These are phyloP conservation scores for Sarocladium brachiariae DNA, from an alignment of 2,329 filamentous ascomycete species.

Conservation along the genomic window DNA sequence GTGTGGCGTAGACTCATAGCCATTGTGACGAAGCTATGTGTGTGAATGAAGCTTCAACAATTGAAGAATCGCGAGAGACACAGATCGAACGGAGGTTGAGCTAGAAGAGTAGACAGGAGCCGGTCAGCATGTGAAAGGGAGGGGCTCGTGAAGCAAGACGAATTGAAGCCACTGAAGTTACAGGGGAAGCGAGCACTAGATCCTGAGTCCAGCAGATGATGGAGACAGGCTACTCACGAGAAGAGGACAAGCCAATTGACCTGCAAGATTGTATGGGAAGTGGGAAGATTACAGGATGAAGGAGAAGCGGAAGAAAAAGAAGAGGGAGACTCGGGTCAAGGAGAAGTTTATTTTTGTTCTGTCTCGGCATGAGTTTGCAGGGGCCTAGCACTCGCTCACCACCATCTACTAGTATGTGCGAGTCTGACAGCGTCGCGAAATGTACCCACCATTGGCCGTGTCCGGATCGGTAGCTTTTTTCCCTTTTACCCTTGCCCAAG, in stretches of 20 bases:
- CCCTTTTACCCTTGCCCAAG: too few relatives aligned
- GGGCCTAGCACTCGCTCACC: too few relatives aligned
- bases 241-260: constrained; percentile 4
- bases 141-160: not conserved
- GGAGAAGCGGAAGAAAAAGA: not conserved
- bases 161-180: too few relatives aligned
- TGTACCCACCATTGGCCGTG: too few relatives aligned
- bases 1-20: constrained; percentile 57
- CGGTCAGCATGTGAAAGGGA: constrained; percentile 7
- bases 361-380: not conserved
- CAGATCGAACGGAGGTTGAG: too few relatives aligned
- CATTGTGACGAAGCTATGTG: constrained; percentile 41
- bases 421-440: too few relatives aligned
- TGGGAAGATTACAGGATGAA: too few relatives aligned
- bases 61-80: too few relatives aligned
- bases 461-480: too few relatives aligned
- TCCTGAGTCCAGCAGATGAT: too few relatives aligned
- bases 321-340: not conserved
- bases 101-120: not conserved
- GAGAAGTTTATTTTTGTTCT: not conserved
- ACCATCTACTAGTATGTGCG: too few relatives aligned
- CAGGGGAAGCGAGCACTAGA: not conserved
- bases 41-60: too few relatives aligned
- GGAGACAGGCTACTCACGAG: not conserved
- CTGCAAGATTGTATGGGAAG: not conserved